Evolutionary conservation across 441 rosid genomes (phyloP).

Genomic region (Aleurites moluccanus): DNA sequence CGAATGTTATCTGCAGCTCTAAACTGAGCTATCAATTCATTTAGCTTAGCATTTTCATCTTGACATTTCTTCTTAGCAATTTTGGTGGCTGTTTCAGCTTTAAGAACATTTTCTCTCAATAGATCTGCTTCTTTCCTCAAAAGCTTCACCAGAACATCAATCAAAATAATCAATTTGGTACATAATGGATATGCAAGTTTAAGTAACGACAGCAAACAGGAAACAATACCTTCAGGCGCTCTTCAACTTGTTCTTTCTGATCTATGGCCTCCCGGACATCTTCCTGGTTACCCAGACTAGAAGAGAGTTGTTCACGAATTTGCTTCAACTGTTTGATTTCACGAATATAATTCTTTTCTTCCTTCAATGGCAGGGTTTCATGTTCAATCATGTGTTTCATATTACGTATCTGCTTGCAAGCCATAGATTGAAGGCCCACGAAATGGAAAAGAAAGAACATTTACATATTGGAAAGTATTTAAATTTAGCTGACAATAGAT

Average conservation of each 20-base stretch:
- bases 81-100: conserved; percentile 56
- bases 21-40: conserved; percentile 45
- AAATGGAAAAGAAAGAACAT: background rate
- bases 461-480: conserved; percentile 7
- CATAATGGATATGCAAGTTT: too few relatives aligned
- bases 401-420: conserved; percentile 54
- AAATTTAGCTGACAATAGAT: background rate
- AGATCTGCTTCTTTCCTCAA: conserved; percentile 67
- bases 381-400: conserved; percentile 76
- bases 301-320: conserved; percentile 51
- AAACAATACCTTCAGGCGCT: conserved; percentile 60
- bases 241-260: conserved; percentile 62
- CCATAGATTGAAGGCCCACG: conserved; percentile 16
- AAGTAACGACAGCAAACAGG: background rate
- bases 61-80: conserved; percentile 51
- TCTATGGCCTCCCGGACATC: conserved; percentile 62
- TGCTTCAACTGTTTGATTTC: conserved; percentile 72
- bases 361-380: conserved; percentile 67
- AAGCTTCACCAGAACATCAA: conserved; percentile 38
- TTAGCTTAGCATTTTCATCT: conserved; percentile 47
- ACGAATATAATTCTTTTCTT: conserved; percentile 73
- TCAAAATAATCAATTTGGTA: conserved; percentile 17
- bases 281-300: conserved; percentile 54
- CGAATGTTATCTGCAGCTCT: conserved; percentile 63
- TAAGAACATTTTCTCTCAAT: conserved; percentile 52